Evolutionary conservation across 805 yeast genomes (phyloP).

Genomic region (Sugiyamaella smithiae): DNA sequence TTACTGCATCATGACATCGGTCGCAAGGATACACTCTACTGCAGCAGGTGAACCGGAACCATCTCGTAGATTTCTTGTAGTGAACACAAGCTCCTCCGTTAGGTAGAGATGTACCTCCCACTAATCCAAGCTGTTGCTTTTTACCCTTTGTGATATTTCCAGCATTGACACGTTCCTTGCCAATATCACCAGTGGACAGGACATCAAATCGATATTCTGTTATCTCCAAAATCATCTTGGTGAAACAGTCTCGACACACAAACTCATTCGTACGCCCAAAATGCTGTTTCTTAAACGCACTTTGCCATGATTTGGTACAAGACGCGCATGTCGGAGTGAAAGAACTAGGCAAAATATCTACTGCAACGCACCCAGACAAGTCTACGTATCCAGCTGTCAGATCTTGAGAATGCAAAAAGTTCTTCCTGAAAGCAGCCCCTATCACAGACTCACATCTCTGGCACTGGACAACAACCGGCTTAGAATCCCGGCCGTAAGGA

Average conservation of each 20-base stretch:
- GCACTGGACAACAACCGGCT: conserved; percentile 34
- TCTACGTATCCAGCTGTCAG: conserved; percentile 39
- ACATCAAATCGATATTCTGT: conserved; percentile 34
- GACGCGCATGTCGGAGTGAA: conserved; percentile 37
- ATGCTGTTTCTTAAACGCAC: conserved; percentile 34
- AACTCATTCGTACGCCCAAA: conserved; percentile 33
- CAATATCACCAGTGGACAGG: conserved; percentile 31
- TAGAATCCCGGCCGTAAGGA: conserved; percentile 34
- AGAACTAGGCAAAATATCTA: conserved; percentile 37
- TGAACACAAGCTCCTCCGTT: conserved; percentile 39
- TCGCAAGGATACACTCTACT: conserved; percentile 43
- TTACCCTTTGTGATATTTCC: conserved; percentile 19
- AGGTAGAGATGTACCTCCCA: conserved; percentile 40
- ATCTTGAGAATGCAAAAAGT: conserved; percentile 34
- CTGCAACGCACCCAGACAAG: conserved; percentile 36
- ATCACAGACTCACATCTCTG: conserved; percentile 35
- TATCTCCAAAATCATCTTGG: conserved; percentile 33
- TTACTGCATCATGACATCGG: conserved; percentile 39
- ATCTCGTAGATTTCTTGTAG: conserved; percentile 40
- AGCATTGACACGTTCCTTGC: conserved; percentile 18
- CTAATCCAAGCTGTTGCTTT: conserved; percentile 30
- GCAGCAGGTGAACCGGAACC: conserved; percentile 45
- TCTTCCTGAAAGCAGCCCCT: conserved; percentile 37
- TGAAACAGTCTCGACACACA: conserved; percentile 38
- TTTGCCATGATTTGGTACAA: conserved; percentile 30